Evolutionary conservation across 148 eudicot species (phyloP).

Genomic region (Silene uniflora): DNA sequence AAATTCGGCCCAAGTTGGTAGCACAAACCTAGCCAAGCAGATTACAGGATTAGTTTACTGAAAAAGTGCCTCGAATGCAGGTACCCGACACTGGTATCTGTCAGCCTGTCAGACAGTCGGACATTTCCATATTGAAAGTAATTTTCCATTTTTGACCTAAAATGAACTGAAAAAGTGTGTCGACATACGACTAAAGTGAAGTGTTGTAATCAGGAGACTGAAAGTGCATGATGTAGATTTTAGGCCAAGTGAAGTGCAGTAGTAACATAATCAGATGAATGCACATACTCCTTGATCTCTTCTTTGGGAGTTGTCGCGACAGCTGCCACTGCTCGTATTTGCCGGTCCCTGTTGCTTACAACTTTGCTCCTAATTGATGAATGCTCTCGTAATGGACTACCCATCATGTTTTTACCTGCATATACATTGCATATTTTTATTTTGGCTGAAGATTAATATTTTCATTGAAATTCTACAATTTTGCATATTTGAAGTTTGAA

Average conservation of each 20-base stretch:
- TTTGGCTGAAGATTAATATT: not conserved
- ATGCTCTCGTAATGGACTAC: slow-evolving; percentile 33
- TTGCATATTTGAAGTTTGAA: not conserved
- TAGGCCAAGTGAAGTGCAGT: no score
- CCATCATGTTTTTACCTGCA: slow-evolving; percentile 45
- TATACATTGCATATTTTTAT: not conserved
- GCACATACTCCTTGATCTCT: slow-evolving; percentile 68
- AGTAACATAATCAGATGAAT: not conserved
- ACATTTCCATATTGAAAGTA: no score
- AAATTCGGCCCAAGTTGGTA: slow-evolving; percentile 88
- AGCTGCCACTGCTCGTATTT: slow-evolving; percentile 45
- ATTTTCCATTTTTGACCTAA: not conserved
- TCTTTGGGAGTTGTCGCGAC: slow-evolving; percentile 41
- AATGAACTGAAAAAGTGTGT: no score
- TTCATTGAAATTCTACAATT: not conserved
- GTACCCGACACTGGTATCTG: not conserved
- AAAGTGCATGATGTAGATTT: no score
- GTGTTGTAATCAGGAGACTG: no score
- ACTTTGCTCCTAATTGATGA: slow-evolving; percentile 30
- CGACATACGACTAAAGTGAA: no score
- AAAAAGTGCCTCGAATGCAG: no score
- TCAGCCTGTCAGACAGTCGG: not conserved
- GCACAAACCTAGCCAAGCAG: slow-evolving; percentile 40
- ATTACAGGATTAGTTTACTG: not conserved
- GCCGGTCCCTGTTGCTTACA: slow-evolving; percentile 11